Percentiles rank a stretch among this genome's conserved stretches.
phyloP scores from a whole-genome alignment of 2,329 filamentous ascomycete species.

The Emmonsia crescens region DNA sequence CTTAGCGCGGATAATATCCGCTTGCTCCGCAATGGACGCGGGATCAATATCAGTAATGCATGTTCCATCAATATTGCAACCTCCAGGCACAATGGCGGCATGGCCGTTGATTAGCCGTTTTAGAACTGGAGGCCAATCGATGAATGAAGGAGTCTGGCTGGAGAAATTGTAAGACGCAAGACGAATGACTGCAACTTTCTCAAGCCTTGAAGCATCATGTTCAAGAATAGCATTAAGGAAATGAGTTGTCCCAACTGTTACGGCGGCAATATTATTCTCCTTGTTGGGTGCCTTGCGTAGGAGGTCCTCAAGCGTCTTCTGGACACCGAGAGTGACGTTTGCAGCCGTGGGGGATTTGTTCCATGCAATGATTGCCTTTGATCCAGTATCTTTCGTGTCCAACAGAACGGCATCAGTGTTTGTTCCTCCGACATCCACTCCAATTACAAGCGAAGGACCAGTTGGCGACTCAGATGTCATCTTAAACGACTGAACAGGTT shows the following conservation, averaged over 20 bases:
- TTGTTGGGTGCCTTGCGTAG: slow-evolving; percentile 30
- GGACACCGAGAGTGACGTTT: slow-evolving; percentile 43
- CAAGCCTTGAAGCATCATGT: slow-evolving; percentile 34
- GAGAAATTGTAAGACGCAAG: slow-evolving; percentile 16
- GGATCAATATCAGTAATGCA: slow-evolving; percentile 4
- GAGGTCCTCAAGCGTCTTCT: slow-evolving; percentile 36
- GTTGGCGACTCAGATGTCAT: background rate
- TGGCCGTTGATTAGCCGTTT: slow-evolving; percentile 7
- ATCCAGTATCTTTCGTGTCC: slow-evolving; percentile 26
- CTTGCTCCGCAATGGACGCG: slow-evolving; percentile 1
- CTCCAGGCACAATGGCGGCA: slow-evolving; percentile 6
- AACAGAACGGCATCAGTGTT: slow-evolving; percentile 38
- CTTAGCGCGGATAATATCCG: slow-evolving; percentile 1
- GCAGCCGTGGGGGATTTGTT: slow-evolving; percentile 41
- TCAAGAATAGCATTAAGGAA: slow-evolving; percentile 43
- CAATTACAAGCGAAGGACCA: slow-evolving; percentile 21
- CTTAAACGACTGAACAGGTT: background rate
- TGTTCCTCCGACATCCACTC: slow-evolving; percentile 31
- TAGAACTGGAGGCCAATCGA: slow-evolving; percentile 36
- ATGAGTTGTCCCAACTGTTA: slow-evolving; percentile 41
- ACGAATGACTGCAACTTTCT: slow-evolving; percentile 37
- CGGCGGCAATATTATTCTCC: slow-evolving; percentile 32
- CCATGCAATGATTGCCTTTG: slow-evolving; percentile 33
- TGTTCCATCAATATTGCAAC: slow-evolving; percentile 6
- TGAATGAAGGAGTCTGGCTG: slow-evolving; percentile 33